These are phyloP conservation scores for Aspergillus udagawae DNA, from an alignment of 2,329 filamentous ascomycete genomes.

Conservation along the genomic window DNA sequence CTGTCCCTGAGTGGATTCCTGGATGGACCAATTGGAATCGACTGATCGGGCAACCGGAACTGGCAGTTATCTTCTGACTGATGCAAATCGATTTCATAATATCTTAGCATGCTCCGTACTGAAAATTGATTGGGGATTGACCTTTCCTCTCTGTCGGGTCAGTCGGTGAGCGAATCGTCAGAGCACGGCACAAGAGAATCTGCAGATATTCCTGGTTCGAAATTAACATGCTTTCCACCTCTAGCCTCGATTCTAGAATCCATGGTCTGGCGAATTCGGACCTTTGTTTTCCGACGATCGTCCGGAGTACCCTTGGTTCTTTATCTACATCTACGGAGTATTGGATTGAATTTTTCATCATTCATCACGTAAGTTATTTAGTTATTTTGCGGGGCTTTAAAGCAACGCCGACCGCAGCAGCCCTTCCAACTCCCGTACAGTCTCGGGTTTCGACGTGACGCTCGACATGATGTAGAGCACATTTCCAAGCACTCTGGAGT, in stretches of 20 bases:
- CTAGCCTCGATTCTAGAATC: neutral
- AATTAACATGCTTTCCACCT: no score
- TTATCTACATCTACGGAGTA: no score
- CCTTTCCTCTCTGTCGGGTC: neutral
- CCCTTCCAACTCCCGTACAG: slow-evolving; percentile 39
- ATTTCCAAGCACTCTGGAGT: slow-evolving; percentile 59
- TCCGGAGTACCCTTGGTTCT: no score
- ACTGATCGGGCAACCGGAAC: neutral
- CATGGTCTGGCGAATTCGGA: neutral
- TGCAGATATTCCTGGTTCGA: no score
- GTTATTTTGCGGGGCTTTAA: neutral
- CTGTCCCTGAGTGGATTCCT: neutral
- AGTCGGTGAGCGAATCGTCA: neutral
- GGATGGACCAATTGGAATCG: neutral
- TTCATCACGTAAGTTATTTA: no score
- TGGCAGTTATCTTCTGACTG: neutral
- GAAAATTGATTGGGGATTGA: neutral
- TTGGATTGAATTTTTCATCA: no score
- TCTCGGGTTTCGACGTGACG: slow-evolving; percentile 45
- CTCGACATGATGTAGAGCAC: slow-evolving; percentile 61
- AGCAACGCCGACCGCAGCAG: slow-evolving; percentile 36
- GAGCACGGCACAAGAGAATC: neutral
- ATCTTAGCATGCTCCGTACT: neutral
- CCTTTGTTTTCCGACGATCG: neutral
- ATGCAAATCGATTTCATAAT: neutral